Evolutionary conservation across 225 moss, liverwort and hornwort genomes (phyloP).

Genomic region (Physcomitrium patens): DNA sequence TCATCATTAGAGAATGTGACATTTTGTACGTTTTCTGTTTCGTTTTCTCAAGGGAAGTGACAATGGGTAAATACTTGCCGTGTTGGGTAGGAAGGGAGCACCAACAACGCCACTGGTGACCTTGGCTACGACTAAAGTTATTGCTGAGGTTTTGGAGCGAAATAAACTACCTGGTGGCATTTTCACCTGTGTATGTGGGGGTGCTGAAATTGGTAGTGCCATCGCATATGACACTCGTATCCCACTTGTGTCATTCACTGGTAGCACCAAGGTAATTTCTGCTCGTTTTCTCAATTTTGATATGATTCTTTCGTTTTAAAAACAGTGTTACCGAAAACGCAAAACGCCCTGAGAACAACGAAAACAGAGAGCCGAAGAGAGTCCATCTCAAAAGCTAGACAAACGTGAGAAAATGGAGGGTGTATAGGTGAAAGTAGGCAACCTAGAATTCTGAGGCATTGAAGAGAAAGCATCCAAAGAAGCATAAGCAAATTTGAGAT

Average conservation of each 20-base stretch:
- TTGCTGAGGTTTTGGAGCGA: slow-evolving; percentile 80
- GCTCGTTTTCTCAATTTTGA: neutral
- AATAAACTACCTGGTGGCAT: slow-evolving; percentile 87
- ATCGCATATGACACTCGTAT: slow-evolving; percentile 81
- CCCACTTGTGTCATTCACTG: slow-evolving; percentile 90
- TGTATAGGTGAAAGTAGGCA: too few relatives aligned
- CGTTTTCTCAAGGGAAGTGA: neutral
- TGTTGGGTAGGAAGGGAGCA: slow-evolving; percentile 81
- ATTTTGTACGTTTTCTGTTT: neutral
- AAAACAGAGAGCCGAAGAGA: too few relatives aligned
- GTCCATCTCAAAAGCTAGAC: too few relatives aligned
- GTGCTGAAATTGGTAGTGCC: slow-evolving; percentile 88
- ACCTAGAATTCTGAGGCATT: too few relatives aligned
- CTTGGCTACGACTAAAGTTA: slow-evolving; percentile 76
- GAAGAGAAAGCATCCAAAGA: too few relatives aligned
- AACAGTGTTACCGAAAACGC: too few relatives aligned
- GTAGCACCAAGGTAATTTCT: slow-evolving; percentile 84
- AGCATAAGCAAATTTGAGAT: too few relatives aligned
- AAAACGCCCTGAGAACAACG: too few relatives aligned
- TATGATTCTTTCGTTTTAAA: neutral
- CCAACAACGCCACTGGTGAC: slow-evolving; percentile 87
- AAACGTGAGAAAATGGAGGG: too few relatives aligned
- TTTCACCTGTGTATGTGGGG: slow-evolving; percentile 89
- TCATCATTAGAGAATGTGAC: neutral
- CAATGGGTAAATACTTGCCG: neutral